Evolutionary conservation across 345 rosid species (phyloP), one percentile per base, ranked within the genome.

Genomic region (Lepidium aucheri): DNA sequence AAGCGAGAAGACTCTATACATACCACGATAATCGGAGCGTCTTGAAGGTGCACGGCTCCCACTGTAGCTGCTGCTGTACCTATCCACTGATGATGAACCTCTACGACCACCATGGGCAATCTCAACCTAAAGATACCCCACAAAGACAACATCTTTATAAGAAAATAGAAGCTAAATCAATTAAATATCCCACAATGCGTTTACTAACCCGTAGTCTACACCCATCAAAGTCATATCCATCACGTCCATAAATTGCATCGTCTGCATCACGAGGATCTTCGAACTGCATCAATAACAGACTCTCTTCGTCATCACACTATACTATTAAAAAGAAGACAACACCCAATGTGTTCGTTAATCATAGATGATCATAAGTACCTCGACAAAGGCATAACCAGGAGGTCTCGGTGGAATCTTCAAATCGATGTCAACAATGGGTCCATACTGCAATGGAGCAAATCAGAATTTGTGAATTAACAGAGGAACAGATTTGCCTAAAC

Each of bases 331-430:
- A 24, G 9, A 7, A 2, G 3, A 6, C 13, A 3, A 6, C 18
- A 20, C 3, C 30, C 16, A 1, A 1, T 8, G 14, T 43, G 9
- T 1, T 36, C 40, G 6, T 12, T 5, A 41, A 9, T 5, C 24
- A 40, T 3, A 0, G 14, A 50, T 38, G 11, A 9, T 30, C 28
- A 16, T 33, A 58, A 74, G 71, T 67, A 94, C 99, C 97, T 90
- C 96, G 33, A 94, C 91, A 72, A 94, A 94, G 24, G 97, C 99
- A 73, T 88, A 94, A 68, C 96, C 99, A 0, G 97, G 99, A 14
- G 97, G 97, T 65, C 97, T 85, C 18, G 96, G 99, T 33, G 99
- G 97, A 62, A 94, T 78, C 85, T 88, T 94, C 85, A 94, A 74
- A 44, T 94, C 99, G 46, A 94, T 80, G 65, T 90, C 90, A 42